phyloP scores from a whole-genome alignment of 2,329 filamentous ascomycete species.

The Purpureocillium takamizusanense region DNA sequence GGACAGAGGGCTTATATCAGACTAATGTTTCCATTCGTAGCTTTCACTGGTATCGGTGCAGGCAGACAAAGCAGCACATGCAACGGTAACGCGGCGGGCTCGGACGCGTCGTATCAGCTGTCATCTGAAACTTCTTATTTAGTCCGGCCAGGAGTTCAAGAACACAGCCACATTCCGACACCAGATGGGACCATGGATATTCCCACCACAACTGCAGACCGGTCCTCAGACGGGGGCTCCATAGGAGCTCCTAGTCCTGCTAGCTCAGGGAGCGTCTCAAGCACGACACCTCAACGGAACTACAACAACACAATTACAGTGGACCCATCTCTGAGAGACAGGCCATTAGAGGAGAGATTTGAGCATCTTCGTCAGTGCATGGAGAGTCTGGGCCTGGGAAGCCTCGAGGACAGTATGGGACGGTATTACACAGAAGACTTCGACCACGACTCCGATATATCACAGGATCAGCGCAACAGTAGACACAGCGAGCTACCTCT shows the following conservation, averaged over 20 bases:
- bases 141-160: background rate
- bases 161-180: background rate
- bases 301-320: background rate
- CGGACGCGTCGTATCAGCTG: background rate
- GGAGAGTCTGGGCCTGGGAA: background rate
- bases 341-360: conserved; percentile 2
- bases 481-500: conserved; percentile 4
- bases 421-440: conserved; percentile 4
- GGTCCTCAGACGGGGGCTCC: background rate
- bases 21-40: background rate
- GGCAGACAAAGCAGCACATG: background rate
- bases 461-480: conserved; percentile 3
- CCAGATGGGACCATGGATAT: background rate
- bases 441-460: conserved; percentile 2
- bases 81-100: background rate
- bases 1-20: background rate
- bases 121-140: background rate
- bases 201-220: background rate
- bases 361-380: conserved; percentile 3
- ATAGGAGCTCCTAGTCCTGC: background rate
- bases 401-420: conserved; percentile 1
- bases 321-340: background rate
- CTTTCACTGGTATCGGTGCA: background rate
- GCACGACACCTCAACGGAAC: background rate
- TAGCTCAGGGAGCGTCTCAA: background rate